Base-by-base conservation (phyloP, 176 grass and related monocot genomes). In the Thalia dealbata region DNA sequence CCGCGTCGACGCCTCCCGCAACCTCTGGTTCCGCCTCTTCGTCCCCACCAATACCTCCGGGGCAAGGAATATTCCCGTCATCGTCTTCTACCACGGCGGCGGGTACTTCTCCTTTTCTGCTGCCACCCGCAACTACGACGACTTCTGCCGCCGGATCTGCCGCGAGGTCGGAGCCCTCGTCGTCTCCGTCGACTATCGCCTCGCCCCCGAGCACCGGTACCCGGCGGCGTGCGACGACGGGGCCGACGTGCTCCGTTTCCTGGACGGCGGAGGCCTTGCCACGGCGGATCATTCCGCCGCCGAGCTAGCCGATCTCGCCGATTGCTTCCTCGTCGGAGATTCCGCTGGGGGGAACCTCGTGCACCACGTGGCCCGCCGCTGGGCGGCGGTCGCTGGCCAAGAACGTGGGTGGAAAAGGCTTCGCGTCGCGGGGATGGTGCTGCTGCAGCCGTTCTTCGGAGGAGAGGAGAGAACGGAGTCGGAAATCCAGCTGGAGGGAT, bases 41-140 rank as follows among this genome's bases (percentile, higher is more conserved):
- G 25, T 73, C 16, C 86, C 89, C 6, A 2, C 8, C 16, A 4
- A 23, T 11, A 5, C 5, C 42, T 16, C 6, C 59, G 10, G 19
- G 10, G 13, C 0, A 0, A 15, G 46, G 30, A 77, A n/a, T n/a
- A n/a, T 88, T 0, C 68, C 92, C 14, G 28, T 93, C 7, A 3
- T 95, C 22, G 76, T 95, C 25, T 79, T 83, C 78, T 81, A 86
- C 82, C 91, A 95, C 77, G 84, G 91, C 42, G 84, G 91, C 35
- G 91, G 80, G 15, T 95, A 90, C 87, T 35, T 45, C 30, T 62
- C 85, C 71, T 29, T 87, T 59, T 88, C 87, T 9, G 27, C 87
- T 0, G 75, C 87, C 0, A 83, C 81, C 23, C 0, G 55, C 52
- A 13, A 64, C n/a, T 67, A 81, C 43, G 86, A 92, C 69, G 74